Percentiles rank a stretch among this genome's conserved stretches.
These are phyloP conservation scores for Aspergillus bridgeri DNA, from an alignment of 495 filamentous ascomycete genomes.

Conservation along the genomic window DNA sequence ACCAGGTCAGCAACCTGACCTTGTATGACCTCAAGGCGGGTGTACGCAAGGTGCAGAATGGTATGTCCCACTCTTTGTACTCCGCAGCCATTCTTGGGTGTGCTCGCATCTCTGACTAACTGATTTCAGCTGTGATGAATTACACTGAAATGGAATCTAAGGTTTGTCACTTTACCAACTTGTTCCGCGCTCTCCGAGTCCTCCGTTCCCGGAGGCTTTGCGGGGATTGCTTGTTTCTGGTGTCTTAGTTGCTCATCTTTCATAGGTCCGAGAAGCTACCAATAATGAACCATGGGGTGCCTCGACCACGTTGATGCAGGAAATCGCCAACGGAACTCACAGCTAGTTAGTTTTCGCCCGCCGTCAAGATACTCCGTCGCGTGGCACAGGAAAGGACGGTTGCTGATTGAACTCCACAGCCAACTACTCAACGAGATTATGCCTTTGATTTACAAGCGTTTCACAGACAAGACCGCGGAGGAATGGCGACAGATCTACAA, in stretches of 20 bases:
- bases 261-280: conserved; percentile 87
- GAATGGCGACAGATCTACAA: conserved; percentile 99
- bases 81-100: not conserved
- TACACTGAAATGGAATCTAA: conserved; percentile 99
- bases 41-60: conserved; percentile 97
- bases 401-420: conserved; percentile 45
- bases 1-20: conserved; percentile 89
- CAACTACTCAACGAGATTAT: conserved; percentile 99
- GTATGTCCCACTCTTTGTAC: conserved; percentile 44
- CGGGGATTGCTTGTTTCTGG: not conserved
- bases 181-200: not conserved
- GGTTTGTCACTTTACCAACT: conserved; percentile 48
- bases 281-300: conserved; percentile 98
- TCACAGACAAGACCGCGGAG: conserved; percentile 96
- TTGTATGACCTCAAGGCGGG: conserved; percentile 97
- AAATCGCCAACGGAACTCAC: conserved; percentile 96
- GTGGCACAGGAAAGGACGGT: conserved; percentile 5
- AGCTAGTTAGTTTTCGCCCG: conserved; percentile 73
- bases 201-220: not conserved
- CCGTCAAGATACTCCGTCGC: conserved; percentile 4
- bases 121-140: conserved; percentile 85
- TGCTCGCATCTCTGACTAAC: not conserved
- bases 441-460: conserved; percentile 99
- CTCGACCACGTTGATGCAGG: conserved; percentile 87
- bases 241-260: conserved; percentile 18